Evolutionary conservation across 2,329 filamentous ascomycete species (phyloP), one percentile per base, ranked within the genome.

Genomic region (Aspergillus eucalypticola): DNA sequence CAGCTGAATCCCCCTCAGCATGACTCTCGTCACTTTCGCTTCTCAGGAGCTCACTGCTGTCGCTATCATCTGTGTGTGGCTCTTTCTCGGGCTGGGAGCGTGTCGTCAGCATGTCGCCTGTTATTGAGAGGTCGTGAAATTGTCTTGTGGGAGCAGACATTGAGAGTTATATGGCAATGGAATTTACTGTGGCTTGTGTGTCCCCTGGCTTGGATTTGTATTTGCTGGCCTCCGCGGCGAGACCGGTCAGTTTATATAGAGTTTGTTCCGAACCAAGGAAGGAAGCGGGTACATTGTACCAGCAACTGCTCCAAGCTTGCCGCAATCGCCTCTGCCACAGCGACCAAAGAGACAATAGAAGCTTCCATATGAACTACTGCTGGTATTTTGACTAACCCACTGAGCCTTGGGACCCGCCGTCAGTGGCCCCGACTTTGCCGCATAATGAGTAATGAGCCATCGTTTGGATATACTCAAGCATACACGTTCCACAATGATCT

Each of bases 121-220:
- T 71, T 60, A 79, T 74, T 55, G 75, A 78, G 59, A 79, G 72
- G 64, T 68, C 71, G 60, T 69, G 69, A 44, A 79, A 71, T 64
- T 77, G 70, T 60, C 69, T 73, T 39, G 74, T 76, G 59, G 77
- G 76, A 56, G 75, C 67, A 64, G 76, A 75, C 76, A 78, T 79
- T 35, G 49, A 42, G 41, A n/a, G 29, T 17, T 54, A 8, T n/a
- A 27, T 42, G 4, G n/a, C 41, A 19, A 19, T 21, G 29, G 17
- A 8, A 11, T 25, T 19, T 42, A 54, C 39, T 38, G 11, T 19
- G 23, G 41, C 21, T 54, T 10, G 8, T 17, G 17, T 42, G 23
- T 46, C 25, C 25, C 41, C 27, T 35, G 29, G 21, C 50, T 17
- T n/a, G 41, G 8, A 27, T 50, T 32, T 46, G 46, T 54, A 51